Evolutionary conservation across 768 basidiomycete species (phyloP), one percentile per base, ranked within the genome.

Genomic region (Russula dissimulans): DNA sequence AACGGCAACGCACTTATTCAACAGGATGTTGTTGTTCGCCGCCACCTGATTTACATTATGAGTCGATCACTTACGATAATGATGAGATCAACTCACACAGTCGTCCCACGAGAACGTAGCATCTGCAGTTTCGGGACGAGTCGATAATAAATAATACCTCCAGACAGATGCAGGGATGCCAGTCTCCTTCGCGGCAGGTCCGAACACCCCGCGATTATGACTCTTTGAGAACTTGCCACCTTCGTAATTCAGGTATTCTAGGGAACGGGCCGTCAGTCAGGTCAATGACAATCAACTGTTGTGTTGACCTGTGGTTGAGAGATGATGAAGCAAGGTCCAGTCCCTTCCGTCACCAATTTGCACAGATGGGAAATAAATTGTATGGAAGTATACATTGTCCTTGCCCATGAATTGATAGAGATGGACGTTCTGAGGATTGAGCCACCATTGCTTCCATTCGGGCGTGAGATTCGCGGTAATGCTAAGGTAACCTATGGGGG

Each of bases 371-470:
- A 86, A 99, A 67, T 92, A 92, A 43, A 99, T 84, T 0, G 92
- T 92, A 72, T 99, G 97, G 83, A 99, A 99, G 73, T 95, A 97
- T 52, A 95, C 92, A 63, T 94, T 97, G 71, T 98, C 95, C 76
- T 99, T 99, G 70, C 97, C 97, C 97, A 99, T 99, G 79, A 99
- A 99, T 73, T 99, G 95, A 75, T 92, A 97, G 53, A 98, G 77
- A 66, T 83, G 79, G 60, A 99, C 94, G 67, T 97, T 79, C 66
- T 91, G 78, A 1, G 87, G 89, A 69, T 95, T 88, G 69, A 89
- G 84, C 97, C 97, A 99, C 97, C 97, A 99, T 71, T 84, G 80
- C 72, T 87, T 84, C 97, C 97, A 99, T 64, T 97, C 87, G 18
- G 87, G 77, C 39, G 91, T 95, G 76, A 95, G 94, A 69, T 87